Percentiles rank a stretch among this genome's conserved stretches.
phyloP scores from a whole-genome alignment of 208 protist genomes.

The Trypanosoma grayi region DNA sequence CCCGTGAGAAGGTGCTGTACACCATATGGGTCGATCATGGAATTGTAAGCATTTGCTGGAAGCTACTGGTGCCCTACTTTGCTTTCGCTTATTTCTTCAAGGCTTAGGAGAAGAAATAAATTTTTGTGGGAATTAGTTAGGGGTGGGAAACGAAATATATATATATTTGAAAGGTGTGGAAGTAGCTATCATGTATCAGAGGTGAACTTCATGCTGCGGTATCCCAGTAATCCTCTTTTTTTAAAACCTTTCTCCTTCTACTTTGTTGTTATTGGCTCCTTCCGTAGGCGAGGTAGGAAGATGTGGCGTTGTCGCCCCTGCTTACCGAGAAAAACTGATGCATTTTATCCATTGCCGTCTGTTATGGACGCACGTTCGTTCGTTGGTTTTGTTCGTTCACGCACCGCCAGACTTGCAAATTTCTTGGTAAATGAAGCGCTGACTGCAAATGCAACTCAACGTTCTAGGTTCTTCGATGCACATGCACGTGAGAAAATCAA shows the following conservation, averaged over 20 bases:
- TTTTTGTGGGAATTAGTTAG: background rate
- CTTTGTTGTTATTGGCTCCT: constrained; percentile 12
- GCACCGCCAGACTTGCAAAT: constrained; percentile 35
- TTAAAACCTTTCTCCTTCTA: background rate
- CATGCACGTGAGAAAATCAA: constrained; percentile 27
- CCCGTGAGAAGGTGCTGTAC: constrained; percentile 87
- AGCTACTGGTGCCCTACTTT: constrained; percentile 81
- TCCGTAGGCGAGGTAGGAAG: background rate
- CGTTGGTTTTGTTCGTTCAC: constrained; percentile 46
- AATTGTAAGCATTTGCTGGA: constrained; percentile 64
- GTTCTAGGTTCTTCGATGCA: constrained; percentile 45
- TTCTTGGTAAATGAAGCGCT: constrained; percentile 33
- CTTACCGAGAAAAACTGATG: constrained; percentile 1
- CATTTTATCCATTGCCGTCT: constrained; percentile 72
- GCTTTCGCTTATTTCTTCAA: constrained; percentile 85
- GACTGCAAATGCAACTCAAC: constrained; percentile 17
- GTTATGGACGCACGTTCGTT: constrained; percentile 75
- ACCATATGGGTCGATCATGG: constrained; percentile 88
- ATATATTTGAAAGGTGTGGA: too few species aligned
- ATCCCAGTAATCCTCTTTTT: too few species aligned
- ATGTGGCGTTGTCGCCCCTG: constrained; percentile 12
- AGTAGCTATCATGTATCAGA: too few species aligned
- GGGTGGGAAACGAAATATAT: background rate
- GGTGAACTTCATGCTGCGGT: too few species aligned
- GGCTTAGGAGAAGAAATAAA: constrained; percentile 40